A percentile compares a stretch with the other conserved stretches of the same genome.
Conservation (phyloP, 768 basidiomycete species). For the Leccinum uliginosum region DNA sequence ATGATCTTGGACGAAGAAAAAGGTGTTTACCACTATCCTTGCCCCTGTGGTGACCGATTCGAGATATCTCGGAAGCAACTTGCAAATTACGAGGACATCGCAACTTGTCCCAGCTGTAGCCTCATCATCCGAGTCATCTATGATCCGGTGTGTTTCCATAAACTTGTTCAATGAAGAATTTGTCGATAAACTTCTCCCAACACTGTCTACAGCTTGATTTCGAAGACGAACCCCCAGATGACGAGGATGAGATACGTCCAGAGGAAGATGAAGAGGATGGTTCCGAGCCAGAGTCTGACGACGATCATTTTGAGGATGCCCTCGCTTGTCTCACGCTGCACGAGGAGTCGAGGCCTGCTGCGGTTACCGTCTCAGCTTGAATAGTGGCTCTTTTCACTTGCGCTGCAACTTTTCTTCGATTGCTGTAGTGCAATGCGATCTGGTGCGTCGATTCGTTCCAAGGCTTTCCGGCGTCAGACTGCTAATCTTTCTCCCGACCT, state of each 20-base stretch:
- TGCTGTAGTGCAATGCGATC: neutral
- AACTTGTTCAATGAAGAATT: neutral
- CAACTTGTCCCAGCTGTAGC: constrained; percentile 95
- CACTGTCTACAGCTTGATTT: constrained; percentile 57
- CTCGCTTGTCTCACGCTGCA: constrained; percentile 51
- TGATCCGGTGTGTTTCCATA: constrained; percentile 68
- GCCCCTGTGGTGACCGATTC: constrained; percentile 97
- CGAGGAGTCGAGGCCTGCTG: constrained; percentile 8
- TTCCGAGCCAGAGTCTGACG: constrained; percentile 35
- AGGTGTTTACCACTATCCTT: constrained; percentile 90
- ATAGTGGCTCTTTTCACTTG: neutral
- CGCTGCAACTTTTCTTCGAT: neutral
- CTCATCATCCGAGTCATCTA: constrained; percentile 89
- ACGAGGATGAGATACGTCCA: constrained; percentile 36
- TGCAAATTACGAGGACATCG: constrained; percentile 86
- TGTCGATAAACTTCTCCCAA: neutral
- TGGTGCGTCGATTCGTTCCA: neutral
- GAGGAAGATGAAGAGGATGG: constrained; percentile 33
- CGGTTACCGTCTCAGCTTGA: constrained; percentile 19
- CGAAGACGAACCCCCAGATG: constrained; percentile 70
- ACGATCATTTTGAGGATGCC: constrained; percentile 58
- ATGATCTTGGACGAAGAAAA: constrained; percentile 87
- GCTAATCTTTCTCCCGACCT: no score
- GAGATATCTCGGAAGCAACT: constrained; percentile 88
- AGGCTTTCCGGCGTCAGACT: no score